A percentile compares a stretch with the other conserved stretches of the same genome.
Evolutionary conservation across 2,329 filamentous ascomycete genomes (phyloP).

Genomic region (Alternaria atra): DNA sequence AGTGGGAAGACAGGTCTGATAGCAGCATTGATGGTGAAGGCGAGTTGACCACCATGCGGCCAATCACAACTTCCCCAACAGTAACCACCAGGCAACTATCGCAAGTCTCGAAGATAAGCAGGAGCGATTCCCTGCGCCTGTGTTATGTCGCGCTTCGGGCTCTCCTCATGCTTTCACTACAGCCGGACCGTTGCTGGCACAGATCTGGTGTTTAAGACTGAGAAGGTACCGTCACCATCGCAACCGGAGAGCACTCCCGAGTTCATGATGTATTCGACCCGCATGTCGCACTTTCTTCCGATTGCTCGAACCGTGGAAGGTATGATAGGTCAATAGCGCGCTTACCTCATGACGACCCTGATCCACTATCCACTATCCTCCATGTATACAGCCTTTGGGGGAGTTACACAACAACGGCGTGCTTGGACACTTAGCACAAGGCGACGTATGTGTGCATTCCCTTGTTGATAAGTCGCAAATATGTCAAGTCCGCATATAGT

Average conservation of each 20-base stretch:
- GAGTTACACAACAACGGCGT: not conserved
- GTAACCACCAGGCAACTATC: not conserved
- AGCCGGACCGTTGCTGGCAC: not conserved
- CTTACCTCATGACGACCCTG: constrained; percentile 4
- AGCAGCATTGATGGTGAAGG: constrained; percentile 26
- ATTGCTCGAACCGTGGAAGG: constrained; percentile 2
- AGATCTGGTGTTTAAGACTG: not conserved
- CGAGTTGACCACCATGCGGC: constrained; percentile 6
- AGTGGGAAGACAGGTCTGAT: constrained; percentile 19
- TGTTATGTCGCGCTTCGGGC: not conserved
- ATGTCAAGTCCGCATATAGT: not conserved
- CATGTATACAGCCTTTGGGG: not conserved
- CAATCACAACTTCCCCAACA: constrained; percentile 11
- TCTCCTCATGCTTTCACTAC: constrained; percentile 8
- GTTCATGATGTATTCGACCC: not conserved
- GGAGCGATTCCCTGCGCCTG: constrained; percentile 1
- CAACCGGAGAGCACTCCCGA: not conserved
- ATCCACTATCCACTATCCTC: constrained; percentile 2
- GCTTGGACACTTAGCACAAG: not conserved
- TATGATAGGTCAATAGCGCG: not conserved
- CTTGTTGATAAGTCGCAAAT: not conserved
- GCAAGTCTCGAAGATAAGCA: not conserved
- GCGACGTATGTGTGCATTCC: not conserved
- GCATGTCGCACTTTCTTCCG: not conserved
- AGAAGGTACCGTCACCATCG: not conserved